Conservation (phyloP, 1,284 basidiomycete species). For the Pascua guehoae region DNA sequence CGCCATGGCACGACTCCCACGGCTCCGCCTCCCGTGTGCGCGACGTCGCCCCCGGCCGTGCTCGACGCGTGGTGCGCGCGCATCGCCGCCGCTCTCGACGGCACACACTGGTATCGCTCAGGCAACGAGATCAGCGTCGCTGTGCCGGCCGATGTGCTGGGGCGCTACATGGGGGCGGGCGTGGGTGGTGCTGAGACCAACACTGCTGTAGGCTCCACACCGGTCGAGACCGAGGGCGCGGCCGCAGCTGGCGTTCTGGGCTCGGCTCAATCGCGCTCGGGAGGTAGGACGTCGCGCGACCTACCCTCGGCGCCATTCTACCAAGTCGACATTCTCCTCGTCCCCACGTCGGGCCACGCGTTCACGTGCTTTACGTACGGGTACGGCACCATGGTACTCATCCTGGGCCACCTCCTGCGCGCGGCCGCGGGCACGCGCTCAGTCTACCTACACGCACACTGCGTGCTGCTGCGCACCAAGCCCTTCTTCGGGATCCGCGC, state of each 20-base stretch:
- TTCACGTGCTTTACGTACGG: constrained; percentile 18
- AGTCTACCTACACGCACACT: constrained; percentile 14
- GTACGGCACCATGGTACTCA: constrained; percentile 14
- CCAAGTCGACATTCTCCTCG: constrained; percentile 34
- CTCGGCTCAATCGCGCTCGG: neutral
- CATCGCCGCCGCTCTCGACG: constrained; percentile 10
- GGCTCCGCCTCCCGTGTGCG: neutral
- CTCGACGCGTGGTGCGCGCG: constrained; percentile 11
- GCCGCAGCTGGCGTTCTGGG: neutral
- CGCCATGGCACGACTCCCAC: no score
- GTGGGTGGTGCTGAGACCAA: neutral
- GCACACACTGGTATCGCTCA: constrained; percentile 3
- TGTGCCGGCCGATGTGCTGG: constrained; percentile 2
- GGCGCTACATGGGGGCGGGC: neutral
- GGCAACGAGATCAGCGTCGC: constrained; percentile 10
- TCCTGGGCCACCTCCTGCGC: constrained; percentile 11
- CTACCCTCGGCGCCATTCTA: constrained; percentile 18
- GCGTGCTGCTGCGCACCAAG: constrained; percentile 18
- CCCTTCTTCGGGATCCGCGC: constrained; percentile 23
- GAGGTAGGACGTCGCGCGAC: neutral
- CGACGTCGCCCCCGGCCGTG: neutral
- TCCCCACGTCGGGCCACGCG: constrained; percentile 1
- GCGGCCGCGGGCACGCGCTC: neutral
- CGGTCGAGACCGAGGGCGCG: neutral
- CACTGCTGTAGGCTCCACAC: neutral